Base-by-base conservation (phyloP, 805 yeast genomes). In the Grigorovia transvaalensis region DNA sequence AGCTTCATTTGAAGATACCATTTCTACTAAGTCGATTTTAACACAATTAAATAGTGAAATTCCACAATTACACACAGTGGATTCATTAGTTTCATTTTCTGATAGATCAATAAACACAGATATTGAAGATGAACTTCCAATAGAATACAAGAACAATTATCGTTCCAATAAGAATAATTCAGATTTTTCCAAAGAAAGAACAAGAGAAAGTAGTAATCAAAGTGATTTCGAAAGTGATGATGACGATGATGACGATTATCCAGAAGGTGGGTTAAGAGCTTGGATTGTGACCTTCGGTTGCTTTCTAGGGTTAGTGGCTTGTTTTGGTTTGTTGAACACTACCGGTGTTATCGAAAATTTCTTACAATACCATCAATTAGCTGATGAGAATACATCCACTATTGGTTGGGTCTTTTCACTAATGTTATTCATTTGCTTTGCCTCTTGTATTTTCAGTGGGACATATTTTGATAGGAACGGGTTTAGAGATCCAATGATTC, bases 401-500 rank as follows among this genome's bases (percentile, higher is more conserved):
- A 71, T 80, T 5, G 76, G 85, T 4, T 81, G 88, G 87, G 75
- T 83, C 33, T 83, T 83, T 57, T 81, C 88, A 1, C 63, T 82
- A 29, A 78, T 73, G 61, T 63, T 76, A 52, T 74, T 77, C 35
- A 61, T 81, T 30, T 69, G 77, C 11, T 79, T 76, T 59, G 63
- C 73, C 13, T 68, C 76, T 1, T 76, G 80, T 8, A 69, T 79
- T 35, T 64, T 80, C 29, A 72, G 77, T 9, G 89, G 86, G 1
- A 77, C 81, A 9, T 68, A 77, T 13, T 81, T 80, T 57, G 86
- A 81, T 58, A 66, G 74, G 53, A 70, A 73, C 47, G 85, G 85
- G 1, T 70, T 77, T 20, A 69, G 67, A 45, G 50, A 56, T 8
- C 73, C 80, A 1, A 59, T 81, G 56, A 53, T 70, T 7, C 44